Conservation (phyloP, 2,329 filamentous ascomycete species). For the Aspergillus fumigatiaffinis region DNA sequence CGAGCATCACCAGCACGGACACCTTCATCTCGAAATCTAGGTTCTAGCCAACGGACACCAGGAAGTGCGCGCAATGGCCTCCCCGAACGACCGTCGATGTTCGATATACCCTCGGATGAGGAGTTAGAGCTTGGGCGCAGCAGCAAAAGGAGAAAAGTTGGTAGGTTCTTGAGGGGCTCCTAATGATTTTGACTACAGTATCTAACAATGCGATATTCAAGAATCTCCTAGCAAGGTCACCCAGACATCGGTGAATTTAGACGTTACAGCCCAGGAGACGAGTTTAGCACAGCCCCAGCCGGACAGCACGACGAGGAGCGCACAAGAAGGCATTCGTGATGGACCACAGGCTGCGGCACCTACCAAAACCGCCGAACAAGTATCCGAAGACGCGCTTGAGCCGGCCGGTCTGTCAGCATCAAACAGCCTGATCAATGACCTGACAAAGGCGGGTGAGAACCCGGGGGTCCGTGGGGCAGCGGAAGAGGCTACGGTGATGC, state of each 20-base stretch:
- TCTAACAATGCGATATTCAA: constrained; percentile 11
- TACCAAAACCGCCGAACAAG: neutral
- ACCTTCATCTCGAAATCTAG: constrained; percentile 12
- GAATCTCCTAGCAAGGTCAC: constrained; percentile 7
- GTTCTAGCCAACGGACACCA: constrained; percentile 19
- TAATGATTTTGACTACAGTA: neutral
- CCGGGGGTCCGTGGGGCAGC: neutral
- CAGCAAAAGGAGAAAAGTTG: constrained; percentile 31
- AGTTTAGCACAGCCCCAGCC: constrained; percentile 1
- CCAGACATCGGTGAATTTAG: neutral
- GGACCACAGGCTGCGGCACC: neutral
- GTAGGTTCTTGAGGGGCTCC: constrained; percentile 19
- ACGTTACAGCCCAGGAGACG: neutral
- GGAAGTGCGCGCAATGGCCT: constrained; percentile 30
- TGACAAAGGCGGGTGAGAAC: neutral
- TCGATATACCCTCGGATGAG: constrained; percentile 35
- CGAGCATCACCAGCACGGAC: constrained; percentile 14
- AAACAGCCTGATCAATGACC: neutral
- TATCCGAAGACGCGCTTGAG: neutral
- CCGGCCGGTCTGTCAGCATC: neutral
- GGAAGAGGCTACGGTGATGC: neutral
- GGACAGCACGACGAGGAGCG: constrained; percentile 2
- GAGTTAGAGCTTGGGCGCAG: constrained; percentile 22
- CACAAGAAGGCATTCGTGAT: neutral
- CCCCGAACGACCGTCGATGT: constrained; percentile 30